Percentiles rank a stretch among this genome's conserved stretches.
These are phyloP conservation scores for Trebouxia sp. DNA, from an alignment of 139 green algal species.

Conservation along the genomic window DNA sequence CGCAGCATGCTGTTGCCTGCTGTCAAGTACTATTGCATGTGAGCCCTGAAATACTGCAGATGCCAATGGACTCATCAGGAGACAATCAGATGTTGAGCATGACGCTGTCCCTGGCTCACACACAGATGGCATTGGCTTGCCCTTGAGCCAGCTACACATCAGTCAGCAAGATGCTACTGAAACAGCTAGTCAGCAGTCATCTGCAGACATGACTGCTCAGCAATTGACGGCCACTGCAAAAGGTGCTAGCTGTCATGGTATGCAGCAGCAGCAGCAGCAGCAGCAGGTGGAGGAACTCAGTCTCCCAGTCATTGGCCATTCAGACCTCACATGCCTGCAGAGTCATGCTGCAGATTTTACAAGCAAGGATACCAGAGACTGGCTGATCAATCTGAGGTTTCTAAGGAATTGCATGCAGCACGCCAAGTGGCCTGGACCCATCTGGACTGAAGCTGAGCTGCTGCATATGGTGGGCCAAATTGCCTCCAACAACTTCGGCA, in stretches of 20 bases:
- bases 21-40: not conserved
- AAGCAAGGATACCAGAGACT: constrained; percentile 5
- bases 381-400: constrained; percentile 21
- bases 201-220: too few relatives aligned
- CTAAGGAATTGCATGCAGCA: not conserved
- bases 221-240: too few relatives aligned
- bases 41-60: too few relatives aligned
- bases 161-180: too few relatives aligned
- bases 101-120: too few relatives aligned
- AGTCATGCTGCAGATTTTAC: constrained; percentile 20
- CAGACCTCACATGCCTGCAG: constrained; percentile 26
- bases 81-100: too few relatives aligned
- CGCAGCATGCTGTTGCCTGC: not conserved
- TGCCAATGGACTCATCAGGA: too few relatives aligned
- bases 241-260: not conserved
- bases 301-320: not conserved
- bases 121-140: too few relatives aligned
- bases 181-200: too few relatives aligned
- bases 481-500: constrained; percentile 32
- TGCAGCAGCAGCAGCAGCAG: not conserved
- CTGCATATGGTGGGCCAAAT: constrained; percentile 29
- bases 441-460: constrained; percentile 18
- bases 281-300: not conserved
- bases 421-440: not conserved
- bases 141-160: too few relatives aligned